Base-by-base conservation (phyloP, 2,329 filamentous ascomycete species). In the Alternaria consortialis region DNA sequence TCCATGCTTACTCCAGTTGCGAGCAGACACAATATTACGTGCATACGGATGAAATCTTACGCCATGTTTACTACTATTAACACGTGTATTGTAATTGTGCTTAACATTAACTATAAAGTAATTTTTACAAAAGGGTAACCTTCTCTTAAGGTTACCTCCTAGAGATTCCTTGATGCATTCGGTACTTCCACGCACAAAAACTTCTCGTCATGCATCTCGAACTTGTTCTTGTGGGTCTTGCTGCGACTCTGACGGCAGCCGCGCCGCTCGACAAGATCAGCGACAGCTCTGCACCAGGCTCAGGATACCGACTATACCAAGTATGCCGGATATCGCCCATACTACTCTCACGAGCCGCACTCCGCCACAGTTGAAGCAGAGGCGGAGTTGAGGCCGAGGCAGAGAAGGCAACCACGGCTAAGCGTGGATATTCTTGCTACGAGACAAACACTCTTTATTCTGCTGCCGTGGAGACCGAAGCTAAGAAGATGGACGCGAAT, bases 201-300 rank as follows among this genome's bases (percentile, higher is more conserved):
- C 25, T 7, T 25, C 29, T 42, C 60, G 59, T 27, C 2, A 72
- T 74, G 70, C 64, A 58, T 50, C 52, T 62, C 58, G 44, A 50
- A 7, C 42, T 69, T 47, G 36, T 64, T 34, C 39, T 69, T 47
- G 60, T 57, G 43, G 32, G 59, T 23, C 48, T 73, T 6, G n/a
- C 20, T 20, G 56, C 48, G 5, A 47, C 60, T 17, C 36, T 65
- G 11, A 55, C 59, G 12, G 40, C 37, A 25, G 65, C 67, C 17
- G 61, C 54, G 1, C 71, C 69, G 3, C 47, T 66, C 27, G 44
- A 59, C 48, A 62, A 61, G 42, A 55, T 47, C 40, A 29, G 34
- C 11, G 15, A 52, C 25, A 50, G 29, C 12, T 17, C 29, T 46
- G 32, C 17, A 56, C 20, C 46, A 50, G 47, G 47, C 39, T 9